Evolutionary conservation across 73 alveolate species (phyloP), one percentile per base, ranked within the genome.

Genomic region (Vitrella brassicaformis): DNA sequence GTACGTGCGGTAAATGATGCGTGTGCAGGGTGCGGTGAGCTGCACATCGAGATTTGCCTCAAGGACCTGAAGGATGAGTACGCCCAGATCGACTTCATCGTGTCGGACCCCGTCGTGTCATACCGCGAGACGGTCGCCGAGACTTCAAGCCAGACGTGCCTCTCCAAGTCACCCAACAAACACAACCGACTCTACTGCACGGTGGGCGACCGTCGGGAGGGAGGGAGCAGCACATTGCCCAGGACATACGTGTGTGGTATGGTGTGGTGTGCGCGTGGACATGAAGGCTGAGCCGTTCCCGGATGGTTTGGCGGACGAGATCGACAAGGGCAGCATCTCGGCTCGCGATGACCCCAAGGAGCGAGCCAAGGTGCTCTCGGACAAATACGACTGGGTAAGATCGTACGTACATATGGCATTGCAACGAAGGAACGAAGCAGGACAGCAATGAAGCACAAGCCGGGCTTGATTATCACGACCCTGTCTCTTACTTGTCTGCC

Each of bases 141-240:
- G 31, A 65, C 29, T 39, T 86, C 95, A 30, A 69, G 68, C 79
- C 75, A 76, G 72, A 87, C 85, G 19, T 93, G 97, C 79, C 80
- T 92, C 80, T 83, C 98, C 66, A 92, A 92, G 81, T 86, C 97
- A 19, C 89, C 97, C 28, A 92, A 92, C 84, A 92, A 91, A 82
- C 95, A 82, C 85, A 92, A 92, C 84, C 85, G 96, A 31, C 31
- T 91, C 28, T 88, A 73, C 71, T 80, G 73, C 30, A 39, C 28
- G 30, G 75, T 46, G 0, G 75, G 70, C 22, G 0, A 0, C 26
- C 66, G 66, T 47, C 66, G 18, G 18, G 18, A 19, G 18, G 18
- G 26, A 47, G 66, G 66, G 66, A 47, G 18, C 25, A 19, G 25
- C 25, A 25, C 18, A 19, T 47, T 47, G 66, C 18, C 26, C 26